Conservation (phyloP, 352 stramenopile species). For the Albugo candida region DNA sequence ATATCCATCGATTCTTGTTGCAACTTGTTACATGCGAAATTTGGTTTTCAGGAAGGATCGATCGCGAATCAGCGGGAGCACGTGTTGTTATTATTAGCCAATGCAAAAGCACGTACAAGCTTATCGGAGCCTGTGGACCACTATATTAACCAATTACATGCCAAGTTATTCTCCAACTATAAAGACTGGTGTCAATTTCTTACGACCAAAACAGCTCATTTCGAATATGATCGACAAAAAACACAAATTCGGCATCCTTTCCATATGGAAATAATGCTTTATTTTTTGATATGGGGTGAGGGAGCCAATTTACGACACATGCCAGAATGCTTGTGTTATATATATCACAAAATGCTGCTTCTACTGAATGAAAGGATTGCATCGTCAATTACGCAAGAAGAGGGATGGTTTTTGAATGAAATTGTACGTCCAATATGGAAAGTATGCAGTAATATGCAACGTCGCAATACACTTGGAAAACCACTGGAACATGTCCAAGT, state of each 20-base stretch:
- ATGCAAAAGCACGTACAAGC: constrained; percentile 35
- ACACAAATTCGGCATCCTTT: constrained; percentile 32
- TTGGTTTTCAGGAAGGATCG: constrained; percentile 46
- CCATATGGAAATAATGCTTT: constrained; percentile 88
- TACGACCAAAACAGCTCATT: constrained; percentile 2
- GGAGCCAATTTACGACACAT: constrained; percentile 89
- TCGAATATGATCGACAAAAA: constrained; percentile 10
- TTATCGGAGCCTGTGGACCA: constrained; percentile 18
- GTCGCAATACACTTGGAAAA: constrained; percentile 38
- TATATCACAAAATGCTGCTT: constrained; percentile 78
- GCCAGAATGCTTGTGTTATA: constrained; percentile 91
- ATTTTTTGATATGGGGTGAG: constrained; percentile 94
- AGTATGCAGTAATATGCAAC: constrained; percentile 38
- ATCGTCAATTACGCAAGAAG: constrained; percentile 17
- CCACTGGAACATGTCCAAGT: constrained; percentile 44
- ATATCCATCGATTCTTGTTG: constrained; percentile 58
- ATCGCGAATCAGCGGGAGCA: constrained; percentile 65
- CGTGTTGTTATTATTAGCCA: constrained; percentile 45
- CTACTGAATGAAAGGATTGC: constrained; percentile 40
- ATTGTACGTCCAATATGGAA: constrained; percentile 42
- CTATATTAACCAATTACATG: constrained; percentile 32
- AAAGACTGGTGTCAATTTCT: constrained; percentile 43
- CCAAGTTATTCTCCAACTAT: constrained; percentile 49
- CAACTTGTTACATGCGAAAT: constrained; percentile 47
- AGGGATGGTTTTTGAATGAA: constrained; percentile 36